phyloP scores from a whole-genome alignment of 768 basidiomycete genomes.

The Boletus tylopilopsis region DNA sequence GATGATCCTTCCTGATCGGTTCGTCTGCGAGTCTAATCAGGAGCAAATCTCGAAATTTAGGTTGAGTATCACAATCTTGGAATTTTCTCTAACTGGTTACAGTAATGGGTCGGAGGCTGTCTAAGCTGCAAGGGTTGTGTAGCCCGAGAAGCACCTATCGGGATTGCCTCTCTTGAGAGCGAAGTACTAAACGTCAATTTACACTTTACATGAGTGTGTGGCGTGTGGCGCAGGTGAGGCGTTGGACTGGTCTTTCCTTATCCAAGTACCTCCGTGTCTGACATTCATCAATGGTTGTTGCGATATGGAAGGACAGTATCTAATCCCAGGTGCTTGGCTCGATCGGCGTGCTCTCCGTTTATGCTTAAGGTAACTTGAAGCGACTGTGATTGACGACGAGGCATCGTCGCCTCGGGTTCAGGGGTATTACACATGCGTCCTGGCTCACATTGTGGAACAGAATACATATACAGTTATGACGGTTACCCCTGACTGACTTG shows the following conservation, averaged over 20 bases:
- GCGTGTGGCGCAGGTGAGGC: background rate
- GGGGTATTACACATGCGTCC: background rate
- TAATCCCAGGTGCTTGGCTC: background rate
- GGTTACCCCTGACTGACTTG: background rate
- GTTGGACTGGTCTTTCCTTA: background rate
- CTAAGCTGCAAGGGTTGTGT: background rate
- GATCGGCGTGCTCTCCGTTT: background rate
- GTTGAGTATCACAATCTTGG: too few relatives aligned
- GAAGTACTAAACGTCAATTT: background rate
- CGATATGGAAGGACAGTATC: background rate
- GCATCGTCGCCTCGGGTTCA: background rate
- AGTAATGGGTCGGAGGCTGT: background rate
- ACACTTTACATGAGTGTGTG: background rate
- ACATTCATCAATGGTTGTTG: too few relatives aligned
- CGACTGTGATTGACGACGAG: background rate
- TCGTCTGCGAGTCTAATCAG: too few relatives aligned
- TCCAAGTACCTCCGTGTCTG: background rate
- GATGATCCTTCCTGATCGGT: conserved; percentile 16
- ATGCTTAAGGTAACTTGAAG: background rate
- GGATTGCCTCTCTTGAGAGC: background rate
- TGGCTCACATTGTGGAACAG: background rate
- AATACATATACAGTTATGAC: too few relatives aligned
- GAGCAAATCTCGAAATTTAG: too few relatives aligned
- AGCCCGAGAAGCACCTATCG: background rate
- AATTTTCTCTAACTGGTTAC: background rate